Evolutionary conservation across 305 asterid genomes (phyloP), one percentile per base, ranked within the genome.

Genomic region (Ilex paraguariensis): DNA sequence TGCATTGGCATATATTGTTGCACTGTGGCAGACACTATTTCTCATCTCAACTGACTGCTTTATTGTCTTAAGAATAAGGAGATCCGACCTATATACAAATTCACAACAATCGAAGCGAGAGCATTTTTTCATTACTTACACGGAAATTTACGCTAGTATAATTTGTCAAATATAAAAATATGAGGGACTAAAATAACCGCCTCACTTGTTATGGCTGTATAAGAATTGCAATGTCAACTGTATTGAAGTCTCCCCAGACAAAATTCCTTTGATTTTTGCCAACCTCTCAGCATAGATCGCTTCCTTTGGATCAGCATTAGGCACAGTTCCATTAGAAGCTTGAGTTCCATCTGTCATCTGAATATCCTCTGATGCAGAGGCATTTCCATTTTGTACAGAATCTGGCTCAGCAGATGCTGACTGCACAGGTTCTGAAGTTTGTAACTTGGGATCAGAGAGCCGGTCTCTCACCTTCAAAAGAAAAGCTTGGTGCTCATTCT

Each of bases 11-110:
- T 91, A 91, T 71, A 94, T 91, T 40, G 98, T 91, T 67, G 99
- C 98, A 78, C 99, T 94, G 57, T 91, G 99, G 80, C 98, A 94
- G 54, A 91, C 99, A 60, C 98, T 91, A 61, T 91, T 91, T 82
- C 98, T 86, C 95, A 87, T 85, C 87, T 94, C 99, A 69, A 94
- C 88, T 51, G 98, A 91, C 69, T 94, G 99, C 80, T 94, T 91
- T 67, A 94, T 94, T 56, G 97, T 94, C 89, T 91, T 94, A 10
- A 91, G 93, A 74, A 91, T 91, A 65, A 86, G 97, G 69, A 94
- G 96, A 84, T 94, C 99, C 6, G 98, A 94, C 73, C 99, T 94
- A 79, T 33, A 84, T 53, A 72, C 50, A 75, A 76, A 77, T 56
- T 45, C 74, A 45, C 9, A 63, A 63, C 21, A 52, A 64, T 59